Evolutionary conservation across 106 monocot species (phyloP), one percentile per base, ranked within the genome.

Genomic region (Xerophyta viscosa): DNA sequence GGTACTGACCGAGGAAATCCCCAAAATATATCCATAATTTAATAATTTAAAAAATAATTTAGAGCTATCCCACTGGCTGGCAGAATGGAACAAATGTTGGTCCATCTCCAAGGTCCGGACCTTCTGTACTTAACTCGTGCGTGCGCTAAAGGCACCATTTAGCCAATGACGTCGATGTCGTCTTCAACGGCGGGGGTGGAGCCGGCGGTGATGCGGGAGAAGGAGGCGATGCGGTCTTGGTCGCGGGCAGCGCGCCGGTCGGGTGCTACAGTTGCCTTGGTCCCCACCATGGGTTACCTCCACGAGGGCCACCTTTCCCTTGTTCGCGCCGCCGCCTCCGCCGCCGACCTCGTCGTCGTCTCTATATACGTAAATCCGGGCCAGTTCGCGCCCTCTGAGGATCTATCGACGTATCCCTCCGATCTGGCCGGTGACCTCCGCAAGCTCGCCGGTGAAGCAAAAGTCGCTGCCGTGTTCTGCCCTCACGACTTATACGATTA

Each of bases 281-380:
- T 98, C 19, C 96, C 98, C 52, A 98, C 98, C 66, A 98, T 98
- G 98, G 98, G 98, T 3, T 86, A 55, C 64, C 98, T 98, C 55
- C 98, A 98, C 66, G 49, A 76, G 1, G 98, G 98, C 13, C 90
- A 98, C 73, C 79, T 98, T 27, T 79, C 90, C 8, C 82, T 98
- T 46, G 33, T 90, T 50, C 67, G 52, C 15, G 48, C 48, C 0
- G 89, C 98, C 61, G 26, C 54, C 14, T 6, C 64, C 47, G 62
- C 29, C 6, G 82, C 90, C 4, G 59, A 74, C 63, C 10, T 73
- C 72, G 36, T 46, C 58, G 86, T 90, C 50, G 98, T 98, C 66
- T 90, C 98, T 44, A 82, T 98, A 64, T 98, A 98, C 69, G 71
- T 98, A 55, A 98, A 98, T 50, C 98, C 98, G 0, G 79, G 85